Base-by-base conservation (phyloP, 2,329 filamentous ascomycete genomes). In the Achaetomium macrosporum region DNA sequence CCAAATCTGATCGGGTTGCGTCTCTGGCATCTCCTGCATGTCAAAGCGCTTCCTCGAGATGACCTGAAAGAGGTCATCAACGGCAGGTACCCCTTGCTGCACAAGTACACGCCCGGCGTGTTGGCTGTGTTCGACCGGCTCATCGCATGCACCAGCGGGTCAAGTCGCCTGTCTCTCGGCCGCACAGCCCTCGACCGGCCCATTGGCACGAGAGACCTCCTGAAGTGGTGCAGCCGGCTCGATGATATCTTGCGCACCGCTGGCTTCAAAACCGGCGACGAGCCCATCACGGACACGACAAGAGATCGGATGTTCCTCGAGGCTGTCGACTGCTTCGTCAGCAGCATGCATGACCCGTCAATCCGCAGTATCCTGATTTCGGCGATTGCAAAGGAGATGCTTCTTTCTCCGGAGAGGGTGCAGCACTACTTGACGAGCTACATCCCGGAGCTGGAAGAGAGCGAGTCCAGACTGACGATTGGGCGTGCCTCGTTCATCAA, bases 231-330 rank as follows among this genome's bases (percentile, higher is more conserved):
- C 63, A 81, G 83, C 43, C 82, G 93, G 54, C 74, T 96, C 19
- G 77, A 84, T 47, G 75, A 79, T 47, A 79, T 90, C 15, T 73
- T 96, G 19, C 64, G 76, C 51, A 69, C 76, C 9, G 74, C 79
- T 11, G 81, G 83, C 1, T 82, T 82, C 19, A 84, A 78, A 58
- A 85, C 79, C 20, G 82, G 83, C 11, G 76, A 81, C 17, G 87
- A 93, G 66, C 76, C 85, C 0, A 81, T 90, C 19, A 82, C 77
- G n/a, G 87, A 92, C 62, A 79, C 79, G 1, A 81, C 81, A 0
- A 76, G 82, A 59, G 87, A 96, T 63, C 83, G 87, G 62, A 95
- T 97, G 69, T 96, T 96, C 64, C 81, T 96, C 72, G 93, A 99
- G 66, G 88, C 90, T 0, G 78, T 93, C 48, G 93, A 99, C 68